Evolutionary conservation across 1,284 basidiomycete genomes (phyloP).

Genomic region (Trichosporon inkin): DNA sequence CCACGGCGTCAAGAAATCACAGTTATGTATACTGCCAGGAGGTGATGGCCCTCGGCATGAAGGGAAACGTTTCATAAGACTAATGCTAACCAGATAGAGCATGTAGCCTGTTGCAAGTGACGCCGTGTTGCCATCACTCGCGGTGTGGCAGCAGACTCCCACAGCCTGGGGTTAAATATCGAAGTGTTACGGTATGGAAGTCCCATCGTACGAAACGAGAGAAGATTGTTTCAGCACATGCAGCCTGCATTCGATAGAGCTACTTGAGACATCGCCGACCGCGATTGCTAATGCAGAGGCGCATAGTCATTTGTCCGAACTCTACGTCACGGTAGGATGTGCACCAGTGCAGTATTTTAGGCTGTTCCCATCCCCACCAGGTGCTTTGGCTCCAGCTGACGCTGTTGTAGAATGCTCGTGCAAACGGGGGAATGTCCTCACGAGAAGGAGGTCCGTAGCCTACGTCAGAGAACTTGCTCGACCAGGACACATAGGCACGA

Average conservation of each 20-base stretch:
- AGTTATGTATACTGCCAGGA: too few relatives aligned
- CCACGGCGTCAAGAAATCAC: too few relatives aligned
- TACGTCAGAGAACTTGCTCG: background rate
- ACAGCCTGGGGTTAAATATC: too few relatives aligned
- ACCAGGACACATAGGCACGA: background rate
- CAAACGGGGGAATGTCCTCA: background rate
- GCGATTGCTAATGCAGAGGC: background rate
- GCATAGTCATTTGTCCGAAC: background rate
- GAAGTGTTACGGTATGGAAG: too few relatives aligned
- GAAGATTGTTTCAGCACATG: too few relatives aligned
- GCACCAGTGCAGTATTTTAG: background rate
- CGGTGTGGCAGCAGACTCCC: too few relatives aligned
- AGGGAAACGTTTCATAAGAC: too few relatives aligned
- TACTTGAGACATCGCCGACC: background rate
- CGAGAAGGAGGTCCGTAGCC: background rate
- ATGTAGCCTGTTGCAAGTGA: too few relatives aligned
- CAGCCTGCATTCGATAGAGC: background rate
- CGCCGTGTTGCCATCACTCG: too few relatives aligned
- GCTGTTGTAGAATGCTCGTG: background rate
- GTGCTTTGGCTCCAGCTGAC: background rate
- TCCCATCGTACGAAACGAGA: too few relatives aligned
- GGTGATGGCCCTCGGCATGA: too few relatives aligned
- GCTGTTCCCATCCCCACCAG: background rate
- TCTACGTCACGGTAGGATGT: background rate
- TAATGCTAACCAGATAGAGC: too few relatives aligned